A percentile compares a stretch with the other conserved stretches of the same genome.
phyloP scores from a whole-genome alignment of 768 basidiomycete species.

The Zangia roseola region DNA sequence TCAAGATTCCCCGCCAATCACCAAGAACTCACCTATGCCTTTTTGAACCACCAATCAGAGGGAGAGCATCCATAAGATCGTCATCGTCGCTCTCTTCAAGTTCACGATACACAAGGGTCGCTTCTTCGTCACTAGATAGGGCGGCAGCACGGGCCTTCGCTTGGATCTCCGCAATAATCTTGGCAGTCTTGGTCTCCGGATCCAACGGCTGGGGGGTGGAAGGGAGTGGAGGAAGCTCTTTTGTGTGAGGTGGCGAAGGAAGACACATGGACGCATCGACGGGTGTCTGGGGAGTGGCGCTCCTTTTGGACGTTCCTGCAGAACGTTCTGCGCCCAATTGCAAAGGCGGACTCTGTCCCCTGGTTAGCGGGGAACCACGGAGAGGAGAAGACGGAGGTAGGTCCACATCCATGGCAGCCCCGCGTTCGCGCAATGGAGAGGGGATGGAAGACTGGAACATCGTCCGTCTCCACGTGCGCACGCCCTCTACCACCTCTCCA shows the following conservation, averaged over 20 bases:
- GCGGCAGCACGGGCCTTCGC: slow-evolving; percentile 52
- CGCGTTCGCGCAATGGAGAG: background rate
- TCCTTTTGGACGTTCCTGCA: slow-evolving; percentile 2
- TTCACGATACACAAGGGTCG: slow-evolving; percentile 37
- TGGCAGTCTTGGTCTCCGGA: slow-evolving; percentile 45
- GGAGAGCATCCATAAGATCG: slow-evolving; percentile 31
- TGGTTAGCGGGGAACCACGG: slow-evolving; percentile 7
- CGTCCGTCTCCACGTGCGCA: slow-evolving; percentile 44
- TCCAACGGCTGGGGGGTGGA: slow-evolving; percentile 34
- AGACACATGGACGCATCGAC: slow-evolving; percentile 7
- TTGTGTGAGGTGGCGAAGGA: slow-evolving; percentile 26
- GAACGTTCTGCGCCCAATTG: slow-evolving; percentile 9
- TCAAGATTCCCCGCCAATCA: background rate
- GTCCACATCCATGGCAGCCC: slow-evolving; percentile 20
- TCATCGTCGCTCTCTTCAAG: slow-evolving; percentile 56
- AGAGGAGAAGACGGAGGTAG: slow-evolving; percentile 10
- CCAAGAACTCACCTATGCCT: slow-evolving; percentile 9
- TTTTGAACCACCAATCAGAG: slow-evolving; percentile 5
- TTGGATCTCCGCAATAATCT: slow-evolving; percentile 64
- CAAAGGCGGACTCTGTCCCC: background rate
- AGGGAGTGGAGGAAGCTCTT: slow-evolving; percentile 22
- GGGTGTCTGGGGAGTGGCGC: slow-evolving; percentile 12
- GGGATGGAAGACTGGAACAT: slow-evolving; percentile 20
- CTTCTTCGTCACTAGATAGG: slow-evolving; percentile 45
- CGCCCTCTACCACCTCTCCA: slow-evolving; percentile 34